Percentiles rank a stretch among this genome's conserved stretches.
phyloP scores from a whole-genome alignment of 306 rosid species.

The Quercus mongolica region DNA sequence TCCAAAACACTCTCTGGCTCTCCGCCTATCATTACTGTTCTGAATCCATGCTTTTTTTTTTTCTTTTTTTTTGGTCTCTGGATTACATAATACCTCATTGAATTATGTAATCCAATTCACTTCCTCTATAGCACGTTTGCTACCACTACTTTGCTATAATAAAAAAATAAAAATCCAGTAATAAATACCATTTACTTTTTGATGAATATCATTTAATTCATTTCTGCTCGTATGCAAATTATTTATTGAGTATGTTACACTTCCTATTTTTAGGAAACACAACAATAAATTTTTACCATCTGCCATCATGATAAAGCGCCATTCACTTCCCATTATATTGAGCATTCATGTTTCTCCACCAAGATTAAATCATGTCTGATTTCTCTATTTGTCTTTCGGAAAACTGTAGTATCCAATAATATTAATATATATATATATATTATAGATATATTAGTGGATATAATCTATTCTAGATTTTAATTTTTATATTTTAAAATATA shows the following conservation, averaged over 20 bases:
- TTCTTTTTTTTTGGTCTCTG: not conserved
- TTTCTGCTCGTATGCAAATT: not conserved
- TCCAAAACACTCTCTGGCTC: conserved; percentile 16
- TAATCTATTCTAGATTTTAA: no score
- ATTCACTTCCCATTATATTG: not conserved
- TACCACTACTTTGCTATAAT: not conserved
- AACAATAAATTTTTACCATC: conserved; percentile 18
- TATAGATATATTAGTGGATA: no score
- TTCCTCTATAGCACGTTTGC: not conserved
- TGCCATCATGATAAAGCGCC: conserved; percentile 17
- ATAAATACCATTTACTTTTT: conserved; percentile 14
- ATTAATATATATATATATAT: no score
- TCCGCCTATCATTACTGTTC: not conserved
- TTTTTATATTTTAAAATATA: no score
- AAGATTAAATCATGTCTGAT: not conserved
- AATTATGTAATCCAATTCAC: not conserved
- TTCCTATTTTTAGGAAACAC: conserved; percentile 1
- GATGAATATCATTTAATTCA: conserved; percentile 14
- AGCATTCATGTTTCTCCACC: not conserved
- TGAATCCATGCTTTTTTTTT: not conserved
- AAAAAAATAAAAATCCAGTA: not conserved
- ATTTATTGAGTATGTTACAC: conserved; percentile 1
- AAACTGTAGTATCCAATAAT: not conserved
- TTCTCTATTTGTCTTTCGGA: not conserved
- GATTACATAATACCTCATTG: conserved; percentile 3